phyloP scores from a whole-genome alignment of 2,329 filamentous ascomycete genomes.

The Emmonsia crescens region DNA sequence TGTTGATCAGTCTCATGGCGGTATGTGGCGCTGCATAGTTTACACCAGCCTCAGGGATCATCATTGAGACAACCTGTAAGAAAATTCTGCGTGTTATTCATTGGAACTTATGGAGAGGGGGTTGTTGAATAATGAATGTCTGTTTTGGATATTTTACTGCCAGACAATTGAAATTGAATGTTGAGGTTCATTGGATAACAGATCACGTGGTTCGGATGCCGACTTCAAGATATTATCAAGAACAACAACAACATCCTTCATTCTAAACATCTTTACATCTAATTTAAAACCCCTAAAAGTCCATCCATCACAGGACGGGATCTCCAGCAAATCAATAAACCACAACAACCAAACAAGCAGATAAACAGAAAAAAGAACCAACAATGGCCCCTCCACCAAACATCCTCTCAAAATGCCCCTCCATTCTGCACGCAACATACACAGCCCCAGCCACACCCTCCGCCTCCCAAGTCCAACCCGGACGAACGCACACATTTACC shows the following conservation, averaged over 20 bases:
- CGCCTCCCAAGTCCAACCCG: conserved; percentile 12
- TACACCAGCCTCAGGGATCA: no score
- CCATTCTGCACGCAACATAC: conserved; percentile 16
- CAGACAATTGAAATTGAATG: neutral
- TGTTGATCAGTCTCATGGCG: no score
- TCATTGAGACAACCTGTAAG: no score
- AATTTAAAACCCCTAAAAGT: neutral
- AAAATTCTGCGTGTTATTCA: no score
- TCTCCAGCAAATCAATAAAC: neutral
- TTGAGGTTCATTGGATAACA: neutral
- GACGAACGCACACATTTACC: conserved; percentile 24
- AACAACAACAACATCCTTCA: neutral
- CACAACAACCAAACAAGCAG: neutral
- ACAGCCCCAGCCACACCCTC: conserved; percentile 18
- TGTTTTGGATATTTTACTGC: neutral
- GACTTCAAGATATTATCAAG: neutral
- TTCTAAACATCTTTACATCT: neutral
- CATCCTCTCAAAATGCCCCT: conserved; percentile 8
- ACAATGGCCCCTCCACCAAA: conserved; percentile 12
- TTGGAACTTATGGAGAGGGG: no score
- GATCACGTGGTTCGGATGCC: neutral
- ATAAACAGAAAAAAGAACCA: neutral
- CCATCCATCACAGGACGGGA: no score
- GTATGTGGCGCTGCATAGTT: no score
- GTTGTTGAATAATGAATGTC: neutral